A percentile compares a stretch with the other conserved stretches of the same genome.
Evolutionary conservation across 176 grass and related monocot species (phyloP).

Genomic region (Microstegium vimineum): DNA sequence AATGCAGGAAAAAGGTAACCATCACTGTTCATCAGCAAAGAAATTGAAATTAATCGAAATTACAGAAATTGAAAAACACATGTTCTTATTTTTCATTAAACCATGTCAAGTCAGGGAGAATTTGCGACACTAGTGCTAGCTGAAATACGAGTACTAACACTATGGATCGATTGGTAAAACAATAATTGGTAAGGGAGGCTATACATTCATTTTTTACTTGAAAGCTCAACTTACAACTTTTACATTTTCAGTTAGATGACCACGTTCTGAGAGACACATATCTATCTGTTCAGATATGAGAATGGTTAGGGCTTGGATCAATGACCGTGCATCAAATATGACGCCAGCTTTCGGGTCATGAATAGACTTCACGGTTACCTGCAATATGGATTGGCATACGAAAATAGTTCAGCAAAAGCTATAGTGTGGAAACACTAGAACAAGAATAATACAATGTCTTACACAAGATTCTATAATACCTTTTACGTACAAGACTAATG

Average conservation of each 20-base stretch:
- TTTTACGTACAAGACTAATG: background rate
- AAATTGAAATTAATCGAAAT: background rate
- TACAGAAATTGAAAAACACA: background rate
- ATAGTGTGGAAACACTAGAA: background rate
- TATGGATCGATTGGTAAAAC: background rate
- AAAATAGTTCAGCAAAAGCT: constrained; percentile 2
- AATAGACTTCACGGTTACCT: constrained; percentile 57
- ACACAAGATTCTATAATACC: background rate
- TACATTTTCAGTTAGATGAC: constrained; percentile 40
- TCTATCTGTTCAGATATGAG: constrained; percentile 40
- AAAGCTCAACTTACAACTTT: constrained; percentile 23
- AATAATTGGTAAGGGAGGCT: background rate
- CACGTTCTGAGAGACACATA: background rate
- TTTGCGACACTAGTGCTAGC: constrained; percentile 5
- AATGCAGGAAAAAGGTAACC: background rate
- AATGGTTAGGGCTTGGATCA: constrained; percentile 66
- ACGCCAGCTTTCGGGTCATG: constrained; percentile 48
- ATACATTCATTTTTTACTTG: background rate
- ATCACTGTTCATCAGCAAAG: constrained; percentile 11
- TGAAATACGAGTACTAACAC: background rate
- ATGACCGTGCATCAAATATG: constrained; percentile 60
- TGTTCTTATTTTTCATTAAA: background rate
- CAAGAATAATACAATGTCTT: background rate
- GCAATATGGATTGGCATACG: constrained; percentile 24
- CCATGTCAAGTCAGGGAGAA: background rate